phyloP scores from a whole-genome alignment of 345 rosid species.

The Salix koriyanagi region DNA sequence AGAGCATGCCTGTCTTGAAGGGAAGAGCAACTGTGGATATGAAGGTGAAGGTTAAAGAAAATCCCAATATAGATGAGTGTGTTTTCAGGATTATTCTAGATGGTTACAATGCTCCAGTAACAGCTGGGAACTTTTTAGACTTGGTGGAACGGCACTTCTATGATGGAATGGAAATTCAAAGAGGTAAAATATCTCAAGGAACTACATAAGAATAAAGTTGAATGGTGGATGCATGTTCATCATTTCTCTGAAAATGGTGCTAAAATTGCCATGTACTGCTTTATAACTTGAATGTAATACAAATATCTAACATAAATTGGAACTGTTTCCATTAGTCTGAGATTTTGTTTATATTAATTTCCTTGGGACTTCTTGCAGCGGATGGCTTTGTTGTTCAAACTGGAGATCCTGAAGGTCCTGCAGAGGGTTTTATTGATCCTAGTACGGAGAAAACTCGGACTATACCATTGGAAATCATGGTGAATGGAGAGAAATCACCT shows the following conservation, averaged over 20 bases:
- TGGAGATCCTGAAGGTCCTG: conserved; percentile 98
- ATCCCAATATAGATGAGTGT: conserved; percentile 78
- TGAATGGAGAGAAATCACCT: conserved; percentile 68
- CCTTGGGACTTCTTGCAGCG: conserved; percentile 45
- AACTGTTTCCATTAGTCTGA: not conserved
- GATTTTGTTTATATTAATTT: not conserved
- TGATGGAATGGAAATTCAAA: conserved; percentile 97
- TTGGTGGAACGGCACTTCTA: conserved; percentile 90
- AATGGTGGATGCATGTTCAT: too few relatives aligned
- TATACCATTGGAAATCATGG: conserved; percentile 86
- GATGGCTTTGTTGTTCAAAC: conserved; percentile 99
- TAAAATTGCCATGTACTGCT: not conserved
- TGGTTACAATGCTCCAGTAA: conserved; percentile 94
- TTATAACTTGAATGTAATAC: not conserved
- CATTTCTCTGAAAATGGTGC: not conserved
- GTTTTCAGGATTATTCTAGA: conserved; percentile 87
- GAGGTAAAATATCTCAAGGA: conserved; percentile 47
- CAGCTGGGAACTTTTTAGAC: conserved; percentile 91
- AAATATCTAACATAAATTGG: not conserved
- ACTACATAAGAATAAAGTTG: too few relatives aligned
- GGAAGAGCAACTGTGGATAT: conserved; percentile 95
- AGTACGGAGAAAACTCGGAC: conserved; percentile 86
- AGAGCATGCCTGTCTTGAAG: conserved; percentile 81
- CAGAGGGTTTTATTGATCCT: conserved; percentile 92
- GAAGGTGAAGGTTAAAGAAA: conserved; percentile 98